Conservation (phyloP, 2,329 filamentous ascomycete genomes). For the Colletotrichum liaoningense region DNA sequence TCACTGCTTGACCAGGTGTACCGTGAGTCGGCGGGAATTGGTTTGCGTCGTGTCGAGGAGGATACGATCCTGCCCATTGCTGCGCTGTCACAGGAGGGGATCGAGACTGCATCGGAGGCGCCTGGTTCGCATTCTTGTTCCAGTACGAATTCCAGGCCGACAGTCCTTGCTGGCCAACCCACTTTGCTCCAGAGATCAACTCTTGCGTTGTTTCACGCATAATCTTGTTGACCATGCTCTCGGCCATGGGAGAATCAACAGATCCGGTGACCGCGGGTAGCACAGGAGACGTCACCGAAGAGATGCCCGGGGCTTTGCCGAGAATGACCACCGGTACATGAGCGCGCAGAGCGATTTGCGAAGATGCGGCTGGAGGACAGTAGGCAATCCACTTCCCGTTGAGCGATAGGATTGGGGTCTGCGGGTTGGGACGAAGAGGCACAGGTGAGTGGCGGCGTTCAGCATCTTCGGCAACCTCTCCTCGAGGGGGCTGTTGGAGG, state of each 20-base stretch:
- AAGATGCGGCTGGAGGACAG: slow-evolving; percentile 78
- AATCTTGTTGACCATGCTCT: slow-evolving; percentile 79
- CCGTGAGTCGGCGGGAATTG: slow-evolving; percentile 84
- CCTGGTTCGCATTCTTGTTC: slow-evolving; percentile 66
- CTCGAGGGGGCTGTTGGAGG: slow-evolving; percentile 71
- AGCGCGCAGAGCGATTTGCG: slow-evolving; percentile 76
- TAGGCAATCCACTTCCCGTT: slow-evolving; percentile 83
- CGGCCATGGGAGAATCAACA: slow-evolving; percentile 78
- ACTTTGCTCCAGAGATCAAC: slow-evolving; percentile 78
- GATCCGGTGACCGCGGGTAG: slow-evolving; percentile 74
- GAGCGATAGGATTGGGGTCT: slow-evolving; percentile 75
- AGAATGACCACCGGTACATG: slow-evolving; percentile 67
- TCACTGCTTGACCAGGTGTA: slow-evolving; percentile 64
- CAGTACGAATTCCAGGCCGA: slow-evolving; percentile 86
- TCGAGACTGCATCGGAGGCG: slow-evolving; percentile 56
- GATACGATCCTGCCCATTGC: slow-evolving; percentile 58
- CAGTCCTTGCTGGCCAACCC: slow-evolving; percentile 81
- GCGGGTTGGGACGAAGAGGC: slow-evolving; percentile 56
- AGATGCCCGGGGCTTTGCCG: slow-evolving; percentile 66
- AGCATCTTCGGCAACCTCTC: slow-evolving; percentile 59
- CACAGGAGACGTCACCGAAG: slow-evolving; percentile 75
- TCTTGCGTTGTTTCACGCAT: slow-evolving; percentile 85
- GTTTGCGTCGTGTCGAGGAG: slow-evolving; percentile 58
- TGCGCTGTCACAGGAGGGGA: slow-evolving; percentile 56
- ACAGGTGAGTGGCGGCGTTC: slow-evolving; percentile 51